Percentiles rank a stretch among this genome's conserved stretches.
Conservation (phyloP, 495 filamentous ascomycete species). For the Endocarpon pusillum region DNA sequence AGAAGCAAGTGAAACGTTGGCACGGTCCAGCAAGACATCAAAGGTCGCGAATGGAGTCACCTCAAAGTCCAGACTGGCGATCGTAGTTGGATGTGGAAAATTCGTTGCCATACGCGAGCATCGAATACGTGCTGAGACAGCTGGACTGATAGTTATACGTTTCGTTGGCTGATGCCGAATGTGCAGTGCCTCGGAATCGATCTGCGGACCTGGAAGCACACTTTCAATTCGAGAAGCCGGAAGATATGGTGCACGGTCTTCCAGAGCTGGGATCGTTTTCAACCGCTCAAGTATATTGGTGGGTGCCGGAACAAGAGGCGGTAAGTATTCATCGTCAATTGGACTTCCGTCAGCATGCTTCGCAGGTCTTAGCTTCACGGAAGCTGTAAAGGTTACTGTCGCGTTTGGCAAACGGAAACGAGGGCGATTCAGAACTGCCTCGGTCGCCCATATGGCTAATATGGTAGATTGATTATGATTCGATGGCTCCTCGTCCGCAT, state of each 20-base stretch:
- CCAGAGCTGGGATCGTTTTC: no score
- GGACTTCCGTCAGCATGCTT: conserved; percentile 32
- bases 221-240: conserved; percentile 65
- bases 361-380: conserved; percentile 45
- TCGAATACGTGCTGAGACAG: conserved; percentile 67
- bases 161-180: conserved; percentile 43
- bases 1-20: conserved; percentile 44
- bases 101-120: conserved; percentile 57
- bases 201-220: conserved; percentile 55
- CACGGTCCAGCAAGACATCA: conserved; percentile 49
- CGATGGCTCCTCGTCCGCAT: conserved; percentile 32
- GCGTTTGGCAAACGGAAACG: conserved; percentile 64
- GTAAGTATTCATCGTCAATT: conserved; percentile 55
- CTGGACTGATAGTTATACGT: conserved; percentile 56
- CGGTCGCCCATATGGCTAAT: conserved; percentile 69
- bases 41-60: conserved; percentile 67
- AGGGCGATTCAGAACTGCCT: conserved; percentile 63
- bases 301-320: conserved; percentile 54
- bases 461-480: no score
- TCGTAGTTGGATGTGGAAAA: conserved; percentile 44
- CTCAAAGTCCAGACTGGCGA: conserved; percentile 77
- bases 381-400: conserved; percentile 57
- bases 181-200: conserved; percentile 39
- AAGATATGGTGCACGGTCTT: conserved; percentile 51
- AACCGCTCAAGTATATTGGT: conserved; percentile 66